These are phyloP conservation scores for Fusarium protoensiforme DNA, from an alignment of 2,329 filamentous ascomycete genomes.

Conservation along the genomic window DNA sequence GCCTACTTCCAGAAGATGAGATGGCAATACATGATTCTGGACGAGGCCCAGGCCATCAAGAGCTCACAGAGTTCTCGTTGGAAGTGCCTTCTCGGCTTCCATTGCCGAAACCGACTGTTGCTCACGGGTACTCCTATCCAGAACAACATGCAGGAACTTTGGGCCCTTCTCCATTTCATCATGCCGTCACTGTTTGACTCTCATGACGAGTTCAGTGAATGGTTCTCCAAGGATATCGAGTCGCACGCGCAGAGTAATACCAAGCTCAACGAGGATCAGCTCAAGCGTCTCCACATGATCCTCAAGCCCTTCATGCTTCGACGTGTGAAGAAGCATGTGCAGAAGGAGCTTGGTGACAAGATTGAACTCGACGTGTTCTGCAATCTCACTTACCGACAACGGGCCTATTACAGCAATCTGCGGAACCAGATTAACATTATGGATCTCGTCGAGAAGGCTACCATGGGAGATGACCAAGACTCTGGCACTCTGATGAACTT, in stretches of 20 bases:
- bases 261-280: constrained; percentile 98
- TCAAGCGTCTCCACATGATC: constrained; percentile 98
- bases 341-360: constrained; percentile 99
- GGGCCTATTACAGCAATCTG: constrained; percentile 90
- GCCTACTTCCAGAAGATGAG: constrained; percentile 99
- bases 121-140: constrained; percentile 98
- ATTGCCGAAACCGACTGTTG: constrained; percentile 92
- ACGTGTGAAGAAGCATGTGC: constrained; percentile 99
- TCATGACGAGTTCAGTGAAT: constrained; percentile 92
- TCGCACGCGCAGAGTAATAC: constrained; percentile 98
- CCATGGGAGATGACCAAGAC: constrained; percentile 92
- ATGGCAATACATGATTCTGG: constrained; percentile 99
- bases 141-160: constrained; percentile 99
- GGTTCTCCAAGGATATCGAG: constrained; percentile 97
- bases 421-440: constrained; percentile 98
- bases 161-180: constrained; percentile 98
- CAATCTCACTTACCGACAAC: constrained; percentile 94
- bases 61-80: constrained; percentile 95
- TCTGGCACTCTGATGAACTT: constrained; percentile 98
- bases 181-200: constrained; percentile 99
- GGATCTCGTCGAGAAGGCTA: constrained; percentile 97
- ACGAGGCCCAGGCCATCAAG: constrained; percentile 99
- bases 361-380: constrained; percentile 97
- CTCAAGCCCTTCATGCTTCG: constrained; percentile 99
- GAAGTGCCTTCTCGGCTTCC: constrained; percentile 94